phyloP scores from a whole-genome alignment of 1,284 basidiomycete genomes.

The Pseudozyma thailandica region DNA sequence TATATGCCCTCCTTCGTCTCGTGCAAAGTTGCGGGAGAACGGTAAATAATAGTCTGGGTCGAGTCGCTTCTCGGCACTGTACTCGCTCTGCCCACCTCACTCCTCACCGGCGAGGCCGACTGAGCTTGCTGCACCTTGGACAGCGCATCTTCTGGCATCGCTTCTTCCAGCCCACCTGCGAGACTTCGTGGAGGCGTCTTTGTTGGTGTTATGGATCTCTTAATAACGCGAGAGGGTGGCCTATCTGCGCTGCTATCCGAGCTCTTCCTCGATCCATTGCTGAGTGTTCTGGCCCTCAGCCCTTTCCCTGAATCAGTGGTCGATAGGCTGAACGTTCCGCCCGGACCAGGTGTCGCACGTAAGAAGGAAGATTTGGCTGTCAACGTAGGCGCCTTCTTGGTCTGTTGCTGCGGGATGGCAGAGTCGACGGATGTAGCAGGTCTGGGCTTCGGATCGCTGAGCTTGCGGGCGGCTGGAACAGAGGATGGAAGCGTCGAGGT shows the following conservation, averaged over 20 bases:
- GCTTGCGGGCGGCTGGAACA: neutral
- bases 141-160: constrained; percentile 21
- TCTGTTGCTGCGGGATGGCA: neutral
- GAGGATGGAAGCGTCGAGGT: constrained; percentile 5
- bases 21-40: neutral
- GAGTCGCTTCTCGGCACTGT: constrained; percentile 8
- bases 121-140: constrained; percentile 11
- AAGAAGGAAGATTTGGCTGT: constrained; percentile 36
- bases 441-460: neutral
- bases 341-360: constrained; percentile 46
- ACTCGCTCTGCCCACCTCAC: neutral
- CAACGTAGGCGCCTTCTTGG: neutral
- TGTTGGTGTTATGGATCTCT: too few species aligned
- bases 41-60: constrained; percentile 13
- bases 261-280: constrained; percentile 1
- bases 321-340: constrained; percentile 37
- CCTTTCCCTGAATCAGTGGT: constrained; percentile 20
- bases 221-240: neutral
- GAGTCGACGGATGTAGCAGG: constrained; percentile 11
- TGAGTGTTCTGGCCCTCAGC: constrained; percentile 17
- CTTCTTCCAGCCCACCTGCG: constrained; percentile 1
- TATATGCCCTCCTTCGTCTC: neutral
- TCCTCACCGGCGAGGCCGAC: too few species aligned
- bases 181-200: too few species aligned
- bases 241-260: neutral